Evolutionary conservation across 208 protist species (phyloP), one percentile per base, ranked within the genome.

Genomic region (Herpetomonas tarakana): DNA sequence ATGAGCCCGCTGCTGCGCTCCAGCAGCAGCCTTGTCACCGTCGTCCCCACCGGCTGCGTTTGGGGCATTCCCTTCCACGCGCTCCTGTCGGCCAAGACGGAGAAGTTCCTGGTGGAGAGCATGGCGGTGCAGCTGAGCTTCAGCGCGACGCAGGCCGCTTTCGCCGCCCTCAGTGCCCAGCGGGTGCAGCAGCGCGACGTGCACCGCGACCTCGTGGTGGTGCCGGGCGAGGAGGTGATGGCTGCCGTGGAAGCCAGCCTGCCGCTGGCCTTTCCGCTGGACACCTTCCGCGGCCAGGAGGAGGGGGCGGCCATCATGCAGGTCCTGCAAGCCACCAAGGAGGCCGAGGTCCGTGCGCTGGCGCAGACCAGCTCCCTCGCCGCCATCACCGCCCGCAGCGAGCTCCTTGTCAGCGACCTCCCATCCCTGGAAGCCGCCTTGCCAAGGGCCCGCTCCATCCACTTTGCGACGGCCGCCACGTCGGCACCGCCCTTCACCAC

Each of bases 21-120:
- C 30, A 59, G 56, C 30, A 72, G 78, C 51, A 69, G 74, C 51
- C 74, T 97, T 12, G 62, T 93, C 16, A 96, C 89, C 24, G 61
- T 97, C 38, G 83, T 97, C 38, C 92, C 92, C 1, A 76, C 75
- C 16, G 86, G 80, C 29, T 12, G 41, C 58, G 45, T 97, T 24
- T 94, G 89, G 85, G 31, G 78, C 22, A 79, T 97, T 47, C 92
- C 92, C 12, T 97, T 90, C 68, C 80, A 92, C 58, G 83, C 86
- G n/a, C 70, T 97, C 45, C 81, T 96, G 57, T 76, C 79, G 45
- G 55, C 68, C 7, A 74, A 83, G 52, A 73, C 52, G 22, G 61
- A 68, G n/a, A 62, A 78, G 14, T 97, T 84, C 71, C 62, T 93
- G 26, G 70, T 95, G 29, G 92, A 97, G 67, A 75, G 88, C 52